A percentile compares a stretch with the other conserved stretches of the same genome.
Conservation (phyloP, 441 rosid genomes). For the Pelargonium myrrhifolium region DNA sequence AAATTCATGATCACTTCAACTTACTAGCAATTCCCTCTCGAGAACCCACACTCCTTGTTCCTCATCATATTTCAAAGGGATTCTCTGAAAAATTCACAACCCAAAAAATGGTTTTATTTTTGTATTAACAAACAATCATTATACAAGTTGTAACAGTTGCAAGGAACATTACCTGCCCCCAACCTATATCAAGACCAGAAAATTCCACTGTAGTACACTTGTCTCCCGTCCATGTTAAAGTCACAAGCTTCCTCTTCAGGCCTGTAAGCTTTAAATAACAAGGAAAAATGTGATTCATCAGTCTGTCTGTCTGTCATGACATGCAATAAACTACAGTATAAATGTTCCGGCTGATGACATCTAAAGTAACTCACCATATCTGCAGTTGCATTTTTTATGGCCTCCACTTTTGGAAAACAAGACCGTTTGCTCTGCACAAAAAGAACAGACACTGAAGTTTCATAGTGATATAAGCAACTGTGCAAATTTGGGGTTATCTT, state of each 20-base stretch:
- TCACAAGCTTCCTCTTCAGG: slow-evolving; percentile 52
- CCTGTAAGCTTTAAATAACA: slow-evolving; percentile 68
- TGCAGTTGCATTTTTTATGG: slow-evolving; percentile 83
- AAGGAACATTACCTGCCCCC: slow-evolving; percentile 77
- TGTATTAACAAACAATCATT: not conserved
- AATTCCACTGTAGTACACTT: slow-evolving; percentile 64
- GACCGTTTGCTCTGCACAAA: slow-evolving; percentile 64
- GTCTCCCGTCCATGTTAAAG: slow-evolving; percentile 47
- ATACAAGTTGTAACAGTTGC: not conserved
- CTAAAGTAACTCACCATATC: slow-evolving; percentile 60
- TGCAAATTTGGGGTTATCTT: not conserved
- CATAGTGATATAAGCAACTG: not conserved
- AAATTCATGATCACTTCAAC: no score
- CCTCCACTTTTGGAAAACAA: slow-evolving; percentile 80
- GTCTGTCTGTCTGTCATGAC: not conserved
- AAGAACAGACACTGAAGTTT: slow-evolving; percentile 11
- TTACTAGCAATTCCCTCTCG: slow-evolving; percentile 60
- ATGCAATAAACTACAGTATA: not conserved
- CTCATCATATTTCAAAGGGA: slow-evolving; percentile 56
- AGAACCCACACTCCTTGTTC: slow-evolving; percentile 56
- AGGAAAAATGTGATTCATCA: slow-evolving; percentile 17
- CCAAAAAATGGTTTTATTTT: not conserved
- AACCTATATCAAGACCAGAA: slow-evolving; percentile 95
- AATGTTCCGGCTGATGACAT: not conserved
- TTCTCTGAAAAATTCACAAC: slow-evolving; percentile 39